These are phyloP conservation scores for Panicum hallii DNA, from an alignment of 202 grass and related monocot genomes.

Conservation along the genomic window DNA sequence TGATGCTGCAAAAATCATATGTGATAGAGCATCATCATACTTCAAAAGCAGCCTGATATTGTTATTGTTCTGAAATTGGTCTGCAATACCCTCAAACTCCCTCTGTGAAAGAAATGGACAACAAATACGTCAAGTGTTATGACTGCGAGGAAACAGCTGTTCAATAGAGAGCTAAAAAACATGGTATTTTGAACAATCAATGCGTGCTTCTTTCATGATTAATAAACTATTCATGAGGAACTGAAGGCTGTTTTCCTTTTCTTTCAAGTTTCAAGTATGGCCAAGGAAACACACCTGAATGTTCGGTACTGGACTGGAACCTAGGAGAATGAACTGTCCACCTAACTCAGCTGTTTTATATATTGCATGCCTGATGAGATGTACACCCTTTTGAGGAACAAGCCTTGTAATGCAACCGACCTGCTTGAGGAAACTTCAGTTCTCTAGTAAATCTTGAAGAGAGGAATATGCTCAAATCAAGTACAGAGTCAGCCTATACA, in stretches of 20 bases:
- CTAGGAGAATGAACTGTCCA: slow-evolving; percentile 96
- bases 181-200: neutral
- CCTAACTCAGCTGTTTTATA: slow-evolving; percentile 89
- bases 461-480: slow-evolving; percentile 36
- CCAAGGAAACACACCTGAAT: slow-evolving; percentile 68
- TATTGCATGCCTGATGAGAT: slow-evolving; percentile 94
- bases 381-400: slow-evolving; percentile 97
- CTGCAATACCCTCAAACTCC: slow-evolving; percentile 92
- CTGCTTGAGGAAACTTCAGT: slow-evolving; percentile 57
- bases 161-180: neutral
- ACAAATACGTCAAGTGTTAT: slow-evolving; percentile 24
- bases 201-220: slow-evolving; percentile 13
- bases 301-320: slow-evolving; percentile 90
- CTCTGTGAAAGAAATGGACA: slow-evolving; percentile 57
- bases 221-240: slow-evolving; percentile 27
- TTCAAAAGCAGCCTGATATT: slow-evolving; percentile 80
- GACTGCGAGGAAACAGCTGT: neutral
- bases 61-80: slow-evolving; percentile 72
- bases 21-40: slow-evolving; percentile 90
- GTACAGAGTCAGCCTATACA: slow-evolving; percentile 22
- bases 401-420: slow-evolving; percentile 92
- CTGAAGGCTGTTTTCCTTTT: neutral
- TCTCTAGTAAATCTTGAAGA: slow-evolving; percentile 37
- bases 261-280: slow-evolving; percentile 22
- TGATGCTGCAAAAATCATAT: slow-evolving; percentile 92